These are phyloP conservation scores for Colletotrichum eleusines DNA, from an alignment of 2,329 filamentous ascomycete genomes.

Conservation along the genomic window DNA sequence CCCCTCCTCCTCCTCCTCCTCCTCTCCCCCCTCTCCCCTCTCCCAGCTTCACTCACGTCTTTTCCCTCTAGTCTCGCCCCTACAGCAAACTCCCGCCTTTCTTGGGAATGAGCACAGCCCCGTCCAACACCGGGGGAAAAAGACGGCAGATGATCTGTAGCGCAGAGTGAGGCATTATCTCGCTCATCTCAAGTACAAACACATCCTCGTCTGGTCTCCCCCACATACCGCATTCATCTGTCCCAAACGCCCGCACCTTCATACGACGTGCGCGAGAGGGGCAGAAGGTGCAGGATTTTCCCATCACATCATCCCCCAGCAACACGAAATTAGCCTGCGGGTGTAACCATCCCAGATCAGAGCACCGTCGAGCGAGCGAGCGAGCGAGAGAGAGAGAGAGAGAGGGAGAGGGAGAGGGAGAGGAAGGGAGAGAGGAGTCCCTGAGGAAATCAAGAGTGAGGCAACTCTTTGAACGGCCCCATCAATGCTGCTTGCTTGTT, in stretches of 20 bases:
- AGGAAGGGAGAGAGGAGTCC: neutral
- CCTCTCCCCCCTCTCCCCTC: neutral
- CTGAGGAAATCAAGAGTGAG: constrained; percentile 13
- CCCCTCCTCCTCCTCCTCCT: no score
- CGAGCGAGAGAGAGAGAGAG: no score
- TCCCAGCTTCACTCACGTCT: neutral
- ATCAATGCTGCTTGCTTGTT: neutral
- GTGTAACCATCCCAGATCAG: constrained; percentile 5
- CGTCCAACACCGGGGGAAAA: constrained; percentile 2
- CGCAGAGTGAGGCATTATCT: constrained; percentile 34
- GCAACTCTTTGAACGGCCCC: constrained; percentile 10
- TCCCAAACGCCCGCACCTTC: constrained; percentile 29
- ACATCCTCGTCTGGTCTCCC: constrained; percentile 1
- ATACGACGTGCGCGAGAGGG: neutral
- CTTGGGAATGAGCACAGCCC: neutral
- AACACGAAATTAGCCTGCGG: neutral
- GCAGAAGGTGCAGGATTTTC: neutral
- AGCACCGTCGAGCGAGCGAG: neutral
- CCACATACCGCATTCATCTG: constrained; percentile 21
- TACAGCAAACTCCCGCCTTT: neutral
- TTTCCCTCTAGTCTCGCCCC: constrained; percentile 6
- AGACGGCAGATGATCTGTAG: constrained; percentile 2
- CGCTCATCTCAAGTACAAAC: constrained; percentile 1
- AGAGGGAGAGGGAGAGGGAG: no score
- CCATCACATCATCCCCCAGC: constrained; percentile 1